Conservation (phyloP, 2,329 filamentous ascomycete genomes). For the Chaetoscypha palmicola region DNA sequence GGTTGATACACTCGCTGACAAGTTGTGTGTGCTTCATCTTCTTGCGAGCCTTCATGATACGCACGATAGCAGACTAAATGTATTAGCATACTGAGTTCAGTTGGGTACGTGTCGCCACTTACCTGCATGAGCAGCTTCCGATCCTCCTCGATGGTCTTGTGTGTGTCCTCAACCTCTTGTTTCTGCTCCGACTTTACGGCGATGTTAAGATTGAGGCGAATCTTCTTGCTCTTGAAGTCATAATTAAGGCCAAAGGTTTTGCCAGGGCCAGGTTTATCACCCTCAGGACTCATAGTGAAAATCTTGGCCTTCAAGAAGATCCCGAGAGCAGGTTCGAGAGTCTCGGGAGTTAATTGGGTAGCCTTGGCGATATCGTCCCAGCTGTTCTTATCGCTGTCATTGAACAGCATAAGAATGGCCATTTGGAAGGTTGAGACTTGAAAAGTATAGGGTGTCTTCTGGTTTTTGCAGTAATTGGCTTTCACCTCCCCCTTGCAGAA, state of each 20-base stretch:
- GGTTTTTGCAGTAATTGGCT: slow-evolving; percentile 82
- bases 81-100: slow-evolving; percentile 25
- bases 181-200: slow-evolving; percentile 93
- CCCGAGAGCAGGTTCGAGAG: slow-evolving; percentile 76
- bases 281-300: slow-evolving; percentile 62
- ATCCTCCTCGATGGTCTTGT: slow-evolving; percentile 99
- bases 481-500: slow-evolving; percentile 96
- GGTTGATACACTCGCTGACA: slow-evolving; percentile 89
- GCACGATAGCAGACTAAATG: slow-evolving; percentile 85
- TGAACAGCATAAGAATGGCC: slow-evolving; percentile 91
- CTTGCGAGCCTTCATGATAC: slow-evolving; percentile 99
- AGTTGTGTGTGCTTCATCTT: slow-evolving; percentile 96
- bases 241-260: slow-evolving; percentile 82
- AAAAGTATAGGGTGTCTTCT: slow-evolving; percentile 91
- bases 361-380: slow-evolving; percentile 83
- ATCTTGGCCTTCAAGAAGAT: slow-evolving; percentile 94
- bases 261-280: slow-evolving; percentile 68
- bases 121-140: slow-evolving; percentile 95
- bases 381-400: slow-evolving; percentile 75
- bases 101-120: slow-evolving; percentile 35
- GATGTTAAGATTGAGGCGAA: slow-evolving; percentile 93
- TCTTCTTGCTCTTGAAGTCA: slow-evolving; percentile 97
- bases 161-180: slow-evolving; percentile 92
- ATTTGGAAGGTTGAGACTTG: slow-evolving; percentile 98
- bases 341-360: slow-evolving; percentile 73